Percentiles rank a stretch among this genome's conserved stretches.
phyloP scores from a whole-genome alignment of 2,329 filamentous ascomycete species.

The Neodidymelliopsis sp. region DNA sequence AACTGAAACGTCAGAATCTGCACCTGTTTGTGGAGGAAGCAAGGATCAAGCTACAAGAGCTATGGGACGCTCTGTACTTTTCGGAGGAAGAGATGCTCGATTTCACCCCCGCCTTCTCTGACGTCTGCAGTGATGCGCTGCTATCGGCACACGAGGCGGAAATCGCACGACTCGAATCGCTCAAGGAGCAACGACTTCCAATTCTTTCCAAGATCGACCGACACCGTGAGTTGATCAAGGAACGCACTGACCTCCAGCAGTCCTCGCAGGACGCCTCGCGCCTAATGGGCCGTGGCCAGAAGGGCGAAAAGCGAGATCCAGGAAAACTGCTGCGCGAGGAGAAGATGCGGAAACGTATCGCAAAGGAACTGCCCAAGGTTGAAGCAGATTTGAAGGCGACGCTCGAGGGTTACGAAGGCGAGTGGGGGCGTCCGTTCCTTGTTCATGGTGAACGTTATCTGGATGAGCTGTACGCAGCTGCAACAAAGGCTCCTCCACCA shows the following conservation, averaged over 20 bases:
- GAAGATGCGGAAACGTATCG: constrained; percentile 97
- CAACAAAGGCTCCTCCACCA: constrained; percentile 66
- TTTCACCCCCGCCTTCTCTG: constrained; percentile 95
- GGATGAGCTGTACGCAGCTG: constrained; percentile 76
- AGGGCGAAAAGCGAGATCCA: constrained; percentile 93
- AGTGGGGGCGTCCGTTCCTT: constrained; percentile 90
- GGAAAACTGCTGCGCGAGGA: constrained; percentile 93
- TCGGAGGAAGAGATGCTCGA: constrained; percentile 99
- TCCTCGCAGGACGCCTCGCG: constrained; percentile 96
- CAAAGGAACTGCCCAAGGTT: constrained; percentile 94
- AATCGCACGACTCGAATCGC: constrained; percentile 78
- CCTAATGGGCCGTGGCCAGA: constrained; percentile 87
- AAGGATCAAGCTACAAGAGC: constrained; percentile 85
- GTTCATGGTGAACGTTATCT: constrained; percentile 93
- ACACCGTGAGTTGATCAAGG: constrained; percentile 81
- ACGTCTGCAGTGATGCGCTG: constrained; percentile 95
- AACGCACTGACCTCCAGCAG: constrained; percentile 84
- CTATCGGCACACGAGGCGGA: constrained; percentile 95
- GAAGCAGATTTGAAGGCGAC: constrained; percentile 78
- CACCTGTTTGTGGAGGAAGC: constrained; percentile 97
- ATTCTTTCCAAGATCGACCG: constrained; percentile 82
- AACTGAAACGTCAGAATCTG: constrained; percentile 93
- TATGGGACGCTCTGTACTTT: constrained; percentile 94
- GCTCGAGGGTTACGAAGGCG: constrained; percentile 90
- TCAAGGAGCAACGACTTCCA: constrained; percentile 87